Percentiles rank a stretch among this genome's conserved stretches.
Evolutionary conservation across 352 stramenopile species (phyloP).

Genomic region (Blastocystis sp.): DNA sequence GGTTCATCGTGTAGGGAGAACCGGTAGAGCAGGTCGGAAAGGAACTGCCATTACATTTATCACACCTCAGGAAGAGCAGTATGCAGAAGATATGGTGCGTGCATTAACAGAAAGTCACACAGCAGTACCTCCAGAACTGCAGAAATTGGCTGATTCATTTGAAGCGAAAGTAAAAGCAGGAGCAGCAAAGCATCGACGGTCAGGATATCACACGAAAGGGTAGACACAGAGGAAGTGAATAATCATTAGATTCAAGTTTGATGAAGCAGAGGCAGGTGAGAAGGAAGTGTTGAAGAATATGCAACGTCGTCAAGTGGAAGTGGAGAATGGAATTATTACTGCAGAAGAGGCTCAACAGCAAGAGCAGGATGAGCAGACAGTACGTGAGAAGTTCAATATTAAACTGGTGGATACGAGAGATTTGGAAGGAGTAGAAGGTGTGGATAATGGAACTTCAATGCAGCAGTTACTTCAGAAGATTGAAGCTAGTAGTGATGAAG

Average conservation of each 20-base stretch:
- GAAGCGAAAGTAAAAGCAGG: slow-evolving; percentile 88
- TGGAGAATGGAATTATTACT: slow-evolving; percentile 71
- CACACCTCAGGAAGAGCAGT: slow-evolving; percentile 88
- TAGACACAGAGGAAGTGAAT: background rate
- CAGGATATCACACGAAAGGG: slow-evolving; percentile 91
- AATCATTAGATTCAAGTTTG: slow-evolving; percentile 81
- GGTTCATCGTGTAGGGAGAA: slow-evolving; percentile 91
- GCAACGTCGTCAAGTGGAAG: slow-evolving; percentile 80
- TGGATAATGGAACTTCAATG: background rate
- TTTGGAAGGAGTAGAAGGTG: background rate
- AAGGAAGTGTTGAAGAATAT: slow-evolving; percentile 82
- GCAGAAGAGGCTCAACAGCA: slow-evolving; percentile 60
- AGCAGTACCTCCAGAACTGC: slow-evolving; percentile 77
- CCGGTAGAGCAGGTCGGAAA: slow-evolving; percentile 84
- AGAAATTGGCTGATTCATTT: slow-evolving; percentile 83
- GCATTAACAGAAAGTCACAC: slow-evolving; percentile 80
- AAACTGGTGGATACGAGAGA: slow-evolving; percentile 2
- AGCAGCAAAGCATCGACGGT: slow-evolving; percentile 86
- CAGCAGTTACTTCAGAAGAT: background rate
- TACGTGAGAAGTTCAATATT: slow-evolving; percentile 57
- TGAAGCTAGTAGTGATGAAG: slow-evolving; percentile 26
- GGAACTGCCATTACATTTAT: slow-evolving; percentile 98
- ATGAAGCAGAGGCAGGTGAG: slow-evolving; percentile 90
- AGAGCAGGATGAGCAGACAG: slow-evolving; percentile 23
- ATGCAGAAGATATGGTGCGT: slow-evolving; percentile 90